These are phyloP conservation scores for Sporothrix inflata DNA, from an alignment of 2,329 filamentous ascomycete genomes.

Conservation along the genomic window DNA sequence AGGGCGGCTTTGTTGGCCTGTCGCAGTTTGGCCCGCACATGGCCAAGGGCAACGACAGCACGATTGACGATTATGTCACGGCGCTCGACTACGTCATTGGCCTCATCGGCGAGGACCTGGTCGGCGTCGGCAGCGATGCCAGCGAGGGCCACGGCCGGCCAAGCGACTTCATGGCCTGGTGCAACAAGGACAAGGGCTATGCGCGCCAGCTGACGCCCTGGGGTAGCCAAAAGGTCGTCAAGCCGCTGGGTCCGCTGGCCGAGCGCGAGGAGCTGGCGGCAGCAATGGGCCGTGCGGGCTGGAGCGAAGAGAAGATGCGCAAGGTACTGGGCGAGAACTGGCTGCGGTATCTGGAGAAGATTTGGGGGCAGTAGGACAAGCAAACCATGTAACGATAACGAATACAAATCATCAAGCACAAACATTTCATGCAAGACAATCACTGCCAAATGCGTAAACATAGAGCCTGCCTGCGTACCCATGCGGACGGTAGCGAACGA, in stretches of 20 bases:
- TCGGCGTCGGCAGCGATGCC: constrained; percentile 45
- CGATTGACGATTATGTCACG: constrained; percentile 48
- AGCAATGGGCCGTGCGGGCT: constrained; percentile 45
- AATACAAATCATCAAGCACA: not conserved
- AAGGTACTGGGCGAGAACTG: constrained; percentile 48
- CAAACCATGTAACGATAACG: not conserved
- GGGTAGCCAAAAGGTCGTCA: constrained; percentile 47
- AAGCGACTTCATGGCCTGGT: constrained; percentile 47
- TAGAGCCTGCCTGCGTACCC: too few relatives aligned
- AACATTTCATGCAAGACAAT: not conserved
- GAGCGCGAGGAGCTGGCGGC: constrained; percentile 43
- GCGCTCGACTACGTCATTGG: constrained; percentile 45
- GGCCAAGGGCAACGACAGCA: constrained; percentile 46
- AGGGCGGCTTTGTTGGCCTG: constrained; percentile 46
- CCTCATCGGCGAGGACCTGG: constrained; percentile 44
- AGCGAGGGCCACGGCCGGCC: constrained; percentile 46
- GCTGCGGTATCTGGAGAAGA: constrained; percentile 44
- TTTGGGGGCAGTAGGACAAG: constrained; percentile 34
- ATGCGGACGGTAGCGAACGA: too few relatives aligned
- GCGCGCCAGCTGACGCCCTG: constrained; percentile 44
- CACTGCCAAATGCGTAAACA: too few relatives aligned
- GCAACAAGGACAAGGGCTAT: constrained; percentile 48
- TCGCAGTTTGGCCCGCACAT: constrained; percentile 47
- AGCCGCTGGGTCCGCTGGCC: constrained; percentile 44
- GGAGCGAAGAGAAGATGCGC: constrained; percentile 44